Evolutionary conservation across 106 monocot genomes (phyloP), one percentile per base, ranked within the genome.

Genomic region (Ottelia alismoides): DNA sequence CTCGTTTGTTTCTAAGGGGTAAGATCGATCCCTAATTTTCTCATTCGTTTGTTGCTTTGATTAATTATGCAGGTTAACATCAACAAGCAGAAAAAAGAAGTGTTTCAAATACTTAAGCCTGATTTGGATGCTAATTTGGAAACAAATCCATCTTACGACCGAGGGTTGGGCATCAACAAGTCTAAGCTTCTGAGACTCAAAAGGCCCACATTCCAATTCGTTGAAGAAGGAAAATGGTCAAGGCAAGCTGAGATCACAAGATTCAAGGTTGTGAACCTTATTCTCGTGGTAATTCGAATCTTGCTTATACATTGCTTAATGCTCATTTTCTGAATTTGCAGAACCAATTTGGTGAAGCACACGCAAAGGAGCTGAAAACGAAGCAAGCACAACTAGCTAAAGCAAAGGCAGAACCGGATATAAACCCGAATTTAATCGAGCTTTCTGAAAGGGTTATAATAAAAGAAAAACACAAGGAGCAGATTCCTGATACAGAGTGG

Each of bases 331-430:
- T 46, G 6, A 4, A 17, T 64, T 60, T 51, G 23, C 64, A 96
- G 96, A 89, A 50, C 70, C 96, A 96, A 79, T 96, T 96, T 79
- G 96, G 96, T 30, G 96, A 96, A 56, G 89, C 88, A 22, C 88
- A 76, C 57, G 89, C 96, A 17, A 96, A 96, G 45, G 88, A 96
- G 55, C 46, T 85, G 56, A 96, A 82, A 67, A 78, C 76, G 3
- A 89, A 89, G 65, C 89, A 96, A 25, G 70, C 78, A 28, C 85
- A 85, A 55, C 82, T 96, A 63, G 84, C 81, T 14, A 96, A 85
- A 65, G 88, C 84, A 45, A 96, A 96, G 71, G 76, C 76, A 12
- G 89, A 89, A 65, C 68, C 78, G 26, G 96, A 89, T 51, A 81
- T 81, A 20, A 96, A 96, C 28, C 96, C 96, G 11, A 96, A 96